Evolutionary conservation across 1,284 basidiomycete genomes (phyloP), one percentile per base, ranked within the genome.

Genomic region (Taiwanofungus camphoratus): DNA sequence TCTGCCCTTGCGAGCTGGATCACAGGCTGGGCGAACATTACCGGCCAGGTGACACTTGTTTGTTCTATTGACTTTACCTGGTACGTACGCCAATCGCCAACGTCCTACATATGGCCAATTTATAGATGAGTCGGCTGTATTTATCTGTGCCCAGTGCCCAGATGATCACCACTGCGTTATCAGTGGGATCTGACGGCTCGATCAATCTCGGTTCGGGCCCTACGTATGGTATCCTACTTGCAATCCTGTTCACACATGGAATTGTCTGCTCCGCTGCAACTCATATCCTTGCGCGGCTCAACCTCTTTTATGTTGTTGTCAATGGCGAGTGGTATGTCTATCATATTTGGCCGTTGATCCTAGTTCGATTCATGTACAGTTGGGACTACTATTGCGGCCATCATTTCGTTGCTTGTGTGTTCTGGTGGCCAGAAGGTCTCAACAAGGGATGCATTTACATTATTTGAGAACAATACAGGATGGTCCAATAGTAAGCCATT

Each of bases 1-100:
- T 67, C 79, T 3, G 69, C 81, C 4, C 61, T 87, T 31, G 79
- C 81, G 1, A 83, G 81, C 51, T 87, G 84, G 84, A 79, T 87
- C 42, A 87, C 83, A n/a, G 73, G 74, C 1, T 82, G 78, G 79
- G 77, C 77, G 9, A 82, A 79, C 50, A 66, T 79, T 41, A 77
- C 73, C 3, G 74, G 77, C n/a, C 76, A 77, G 56, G 64, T 78
- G 18, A 70, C 79, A 0, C 70, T 85, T 8, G 79, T 87, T 22
- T 82, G 78, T 53, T 84, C 81, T 3, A 86, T 87, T 42, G 83
- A 86, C 56, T 87, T 79, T 49, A 83, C 82, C 16, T 80, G 80
- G 74, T 72, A 36, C 19, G 68, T 39, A 16, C 7, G 9, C 20
- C 32, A 4, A 1, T n/a, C n/a, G n/a, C n/a, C n/a, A n/a, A n/a